phyloP scores from a whole-genome alignment of 805 yeast species.

The Saccharomycopsis schoenii region DNA sequence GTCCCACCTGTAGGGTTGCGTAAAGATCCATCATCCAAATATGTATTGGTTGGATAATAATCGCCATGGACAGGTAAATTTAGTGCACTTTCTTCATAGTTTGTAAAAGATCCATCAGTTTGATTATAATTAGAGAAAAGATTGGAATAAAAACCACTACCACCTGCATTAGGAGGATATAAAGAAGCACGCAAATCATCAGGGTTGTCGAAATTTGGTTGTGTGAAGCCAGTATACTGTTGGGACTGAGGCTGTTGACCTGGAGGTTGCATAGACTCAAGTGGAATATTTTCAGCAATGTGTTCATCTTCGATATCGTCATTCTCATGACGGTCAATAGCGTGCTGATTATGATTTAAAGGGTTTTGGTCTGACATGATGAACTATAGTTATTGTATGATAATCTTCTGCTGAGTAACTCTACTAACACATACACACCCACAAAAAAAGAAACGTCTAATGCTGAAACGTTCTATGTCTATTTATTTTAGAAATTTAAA shows the following conservation, averaged over 20 bases:
- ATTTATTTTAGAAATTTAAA: too few relatives aligned
- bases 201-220: conserved; percentile 14
- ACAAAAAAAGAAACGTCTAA: too few relatives aligned
- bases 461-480: too few relatives aligned
- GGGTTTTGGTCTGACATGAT: not conserved
- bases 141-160: conserved; percentile 15
- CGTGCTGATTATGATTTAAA: conserved; percentile 2
- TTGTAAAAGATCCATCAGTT: conserved; percentile 2
- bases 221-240: conserved; percentile 2
- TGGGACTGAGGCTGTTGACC: not conserved
- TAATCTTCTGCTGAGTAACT: not conserved
- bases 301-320: not conserved
- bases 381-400: not conserved
- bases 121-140: conserved; percentile 16
- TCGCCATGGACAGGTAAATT: conserved; percentile 18
- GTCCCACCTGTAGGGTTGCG: conserved; percentile 5
- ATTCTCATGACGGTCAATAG: not conserved
- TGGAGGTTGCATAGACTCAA: not conserved
- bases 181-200: conserved; percentile 17
- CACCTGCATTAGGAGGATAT: conserved; percentile 15
- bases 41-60: conserved; percentile 18
- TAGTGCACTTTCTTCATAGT: conserved; percentile 12
- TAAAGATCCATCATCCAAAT: conserved; percentile 11
- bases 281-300: conserved; percentile 1
- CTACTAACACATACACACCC: not conserved